phyloP scores from a whole-genome alignment of 2,329 filamentous ascomycete species.

The Seiridium unicorne region DNA sequence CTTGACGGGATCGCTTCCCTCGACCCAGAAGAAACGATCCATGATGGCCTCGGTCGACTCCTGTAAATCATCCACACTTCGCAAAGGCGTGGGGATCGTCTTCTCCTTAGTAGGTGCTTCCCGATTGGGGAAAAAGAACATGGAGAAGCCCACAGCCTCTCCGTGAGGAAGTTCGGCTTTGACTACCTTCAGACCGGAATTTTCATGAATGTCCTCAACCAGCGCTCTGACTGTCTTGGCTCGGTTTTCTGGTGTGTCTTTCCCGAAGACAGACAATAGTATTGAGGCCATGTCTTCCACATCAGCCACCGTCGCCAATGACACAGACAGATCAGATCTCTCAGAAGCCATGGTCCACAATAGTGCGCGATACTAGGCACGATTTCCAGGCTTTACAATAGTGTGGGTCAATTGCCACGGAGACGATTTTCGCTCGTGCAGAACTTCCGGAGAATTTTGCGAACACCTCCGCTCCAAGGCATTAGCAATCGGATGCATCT shows the following conservation, averaged over 20 bases:
- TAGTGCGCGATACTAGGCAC: no score
- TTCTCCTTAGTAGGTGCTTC: background rate
- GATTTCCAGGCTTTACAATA: no score
- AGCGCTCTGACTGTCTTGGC: background rate
- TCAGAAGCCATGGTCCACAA: no score
- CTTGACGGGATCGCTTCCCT: background rate
- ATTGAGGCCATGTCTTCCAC: background rate
- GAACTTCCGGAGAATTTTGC: no score
- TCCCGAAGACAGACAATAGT: background rate
- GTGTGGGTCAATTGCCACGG: no score
- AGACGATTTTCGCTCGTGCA: no score
- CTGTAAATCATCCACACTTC: background rate
- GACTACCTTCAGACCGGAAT: background rate
- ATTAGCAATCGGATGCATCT: no score
- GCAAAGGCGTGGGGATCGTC: background rate
- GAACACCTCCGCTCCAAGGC: no score
- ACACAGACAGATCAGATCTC: background rate
- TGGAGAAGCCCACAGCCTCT: background rate
- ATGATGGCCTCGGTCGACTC: background rate
- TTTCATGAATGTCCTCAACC: background rate
- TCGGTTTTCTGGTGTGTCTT: background rate
- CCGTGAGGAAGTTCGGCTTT: background rate
- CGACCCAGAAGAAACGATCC: background rate
- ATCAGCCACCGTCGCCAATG: background rate
- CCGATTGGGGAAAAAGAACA: background rate